Percentiles rank a stretch among this genome's conserved stretches.
Evolutionary conservation across 305 asterid species (phyloP).

Genomic region (Solanum hybrid): DNA sequence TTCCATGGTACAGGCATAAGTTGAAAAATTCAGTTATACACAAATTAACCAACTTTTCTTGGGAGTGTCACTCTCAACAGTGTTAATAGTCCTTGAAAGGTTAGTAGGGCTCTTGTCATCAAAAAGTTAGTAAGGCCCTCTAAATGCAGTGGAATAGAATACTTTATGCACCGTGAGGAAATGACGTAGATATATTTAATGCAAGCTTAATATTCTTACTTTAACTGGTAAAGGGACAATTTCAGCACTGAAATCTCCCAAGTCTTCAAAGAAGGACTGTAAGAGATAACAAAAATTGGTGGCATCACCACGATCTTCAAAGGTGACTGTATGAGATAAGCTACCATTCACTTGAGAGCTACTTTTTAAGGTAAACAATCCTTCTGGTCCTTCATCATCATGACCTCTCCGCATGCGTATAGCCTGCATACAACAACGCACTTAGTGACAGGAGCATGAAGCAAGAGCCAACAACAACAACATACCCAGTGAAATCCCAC

Average conservation of each 20-base stretch:
- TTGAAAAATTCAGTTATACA: neutral
- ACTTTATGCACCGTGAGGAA: neutral
- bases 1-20: neutral
- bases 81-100: neutral
- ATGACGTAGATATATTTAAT: neutral
- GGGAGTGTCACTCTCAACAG: neutral
- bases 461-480: neutral
- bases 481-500: neutral
- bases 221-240: constrained; percentile 53
- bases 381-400: constrained; percentile 40
- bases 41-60: neutral
- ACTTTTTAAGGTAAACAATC: constrained; percentile 50
- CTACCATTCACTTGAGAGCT: constrained; percentile 19
- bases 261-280: constrained; percentile 56
- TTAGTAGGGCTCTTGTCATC: neutral
- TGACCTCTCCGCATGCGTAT: constrained; percentile 49
- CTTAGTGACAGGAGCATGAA: neutral
- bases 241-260: constrained; percentile 53
- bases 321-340: constrained; percentile 56
- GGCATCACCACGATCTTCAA: constrained; percentile 80
- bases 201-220: constrained; percentile 33
- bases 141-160: neutral
- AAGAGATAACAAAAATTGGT: constrained; percentile 67
- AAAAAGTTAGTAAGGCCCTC: neutral
- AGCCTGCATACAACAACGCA: constrained; percentile 32